Base-by-base conservation (phyloP, 169 alveolate genomes). In the Babesia bovis region DNA sequence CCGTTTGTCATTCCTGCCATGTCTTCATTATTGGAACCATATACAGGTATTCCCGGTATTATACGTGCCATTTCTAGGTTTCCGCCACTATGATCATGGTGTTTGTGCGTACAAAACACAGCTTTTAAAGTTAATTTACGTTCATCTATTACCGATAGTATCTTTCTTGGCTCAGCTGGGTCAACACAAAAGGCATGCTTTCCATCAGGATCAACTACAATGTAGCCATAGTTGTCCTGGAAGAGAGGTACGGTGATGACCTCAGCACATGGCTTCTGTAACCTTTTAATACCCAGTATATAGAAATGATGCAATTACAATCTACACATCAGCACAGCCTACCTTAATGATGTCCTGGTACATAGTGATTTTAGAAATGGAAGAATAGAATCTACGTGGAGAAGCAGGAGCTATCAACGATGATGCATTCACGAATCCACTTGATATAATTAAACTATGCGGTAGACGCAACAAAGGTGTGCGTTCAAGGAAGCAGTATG, bases 1-100 rank as follows among this genome's bases (percentile, higher is more conserved):
- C 86, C 87, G 44, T 82, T 59, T 51, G 90, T 93, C 52, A 92
- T 85, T 3, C 93, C 96, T 3, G 97, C 97, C 12, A 93, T 91
- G 23, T 73, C 30, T 68, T 95, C 98, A 57, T 87, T 77, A n/a
- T 92, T 83, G 12, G 97, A 94, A 25, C 97, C 97, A 7, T 89
- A 77, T 0, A 95, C 89, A 41, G 90, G 84, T 3, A 94, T 68
- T 9, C 74, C 89, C 15, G 95, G 94, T 32, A 69, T 84, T 71
- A 56, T 40, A 32, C 69, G 66, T 66, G 66, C 75, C 35, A 94
- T 67, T 51, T 79, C 82, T 47, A 38, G 63, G 59, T 95, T 94
- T n/a, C 96, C 96, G 25, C 96, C 88, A 38, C 84, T 70, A 57
- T 81, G 88, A 58, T 81, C 88, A 59, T 67, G 55, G 30, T 81